These are phyloP conservation scores for Sarocladium strictum DNA, from an alignment of 2,329 filamentous ascomycete genomes.

Conservation along the genomic window DNA sequence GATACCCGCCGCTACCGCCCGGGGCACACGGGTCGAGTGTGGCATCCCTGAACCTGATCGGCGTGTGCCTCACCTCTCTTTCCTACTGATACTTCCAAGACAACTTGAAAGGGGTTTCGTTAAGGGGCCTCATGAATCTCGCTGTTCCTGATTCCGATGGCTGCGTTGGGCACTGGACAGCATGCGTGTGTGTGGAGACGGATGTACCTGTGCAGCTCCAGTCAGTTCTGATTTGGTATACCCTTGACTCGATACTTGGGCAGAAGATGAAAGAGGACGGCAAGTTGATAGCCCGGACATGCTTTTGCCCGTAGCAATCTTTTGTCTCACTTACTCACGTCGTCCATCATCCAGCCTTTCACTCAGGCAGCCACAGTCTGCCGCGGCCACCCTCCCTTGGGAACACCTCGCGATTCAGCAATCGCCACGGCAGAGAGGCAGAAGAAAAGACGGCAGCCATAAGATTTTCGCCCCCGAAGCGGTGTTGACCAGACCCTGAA, in stretches of 20 bases:
- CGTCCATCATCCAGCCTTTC: neutral
- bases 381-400: neutral
- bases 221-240: neutral
- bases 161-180: too few species aligned
- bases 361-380: neutral
- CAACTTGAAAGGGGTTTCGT: neutral
- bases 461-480: neutral
- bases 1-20: slow-evolving; percentile 6
- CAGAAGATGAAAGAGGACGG: too few species aligned
- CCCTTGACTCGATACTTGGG: neutral
- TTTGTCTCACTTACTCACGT: neutral
- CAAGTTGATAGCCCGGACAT: too few species aligned
- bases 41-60: slow-evolving; percentile 1
- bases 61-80: neutral
- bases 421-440: neutral
- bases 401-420: neutral
- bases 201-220: neutral
- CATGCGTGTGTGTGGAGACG: neutral
- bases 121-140: too few species aligned
- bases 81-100: neutral
- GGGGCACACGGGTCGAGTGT: neutral
- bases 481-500: neutral
- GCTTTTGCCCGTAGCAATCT: neutral
- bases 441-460: neutral
- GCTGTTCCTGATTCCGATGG: slow-evolving; percentile 3